A percentile compares a stretch with the other conserved stretches of the same genome.
Evolutionary conservation across 108 stramenopile genomes (phyloP).

Genomic region (Pseudonitzschia pungens): DNA sequence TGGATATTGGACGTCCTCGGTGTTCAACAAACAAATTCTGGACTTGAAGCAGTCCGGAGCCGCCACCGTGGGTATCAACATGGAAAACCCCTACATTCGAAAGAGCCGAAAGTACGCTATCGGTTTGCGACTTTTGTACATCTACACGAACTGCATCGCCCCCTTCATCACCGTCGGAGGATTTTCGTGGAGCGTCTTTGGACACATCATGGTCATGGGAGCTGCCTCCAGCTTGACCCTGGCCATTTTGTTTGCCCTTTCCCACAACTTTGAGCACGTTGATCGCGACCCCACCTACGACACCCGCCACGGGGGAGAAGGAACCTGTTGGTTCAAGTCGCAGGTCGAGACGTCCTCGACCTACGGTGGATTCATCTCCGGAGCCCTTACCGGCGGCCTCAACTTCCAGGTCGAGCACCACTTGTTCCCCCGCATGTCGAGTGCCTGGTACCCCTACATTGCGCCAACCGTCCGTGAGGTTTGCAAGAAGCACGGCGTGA

Average conservation of each 20-base stretch:
- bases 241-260: constrained; percentile 79
- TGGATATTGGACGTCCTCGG: constrained; percentile 80
- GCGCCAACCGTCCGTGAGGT: constrained; percentile 92
- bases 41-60: constrained; percentile 75
- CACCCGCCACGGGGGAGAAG: constrained; percentile 54
- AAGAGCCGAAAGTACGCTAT: constrained; percentile 66
- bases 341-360: constrained; percentile 91
- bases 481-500: constrained; percentile 90
- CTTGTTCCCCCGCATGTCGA: constrained; percentile 90
- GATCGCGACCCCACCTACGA: constrained; percentile 76
- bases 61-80: constrained; percentile 56
- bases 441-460: constrained; percentile 97
- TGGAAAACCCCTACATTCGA: constrained; percentile 65
- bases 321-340: constrained; percentile 85
- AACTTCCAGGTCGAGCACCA: constrained; percentile 97
- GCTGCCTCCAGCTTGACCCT: constrained; percentile 68
- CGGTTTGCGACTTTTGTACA: constrained; percentile 57
- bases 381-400: constrained; percentile 84
- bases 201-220: constrained; percentile 78
- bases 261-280: constrained; percentile 93
- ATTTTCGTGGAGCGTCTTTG: constrained; percentile 39
- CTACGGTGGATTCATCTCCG: constrained; percentile 85
- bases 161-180: constrained; percentile 62
- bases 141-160: constrained; percentile 62
- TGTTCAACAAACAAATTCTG: constrained; percentile 78